phyloP scores from a whole-genome alignment of 495 filamentous ascomycete species.

The Darksidea phi region DNA sequence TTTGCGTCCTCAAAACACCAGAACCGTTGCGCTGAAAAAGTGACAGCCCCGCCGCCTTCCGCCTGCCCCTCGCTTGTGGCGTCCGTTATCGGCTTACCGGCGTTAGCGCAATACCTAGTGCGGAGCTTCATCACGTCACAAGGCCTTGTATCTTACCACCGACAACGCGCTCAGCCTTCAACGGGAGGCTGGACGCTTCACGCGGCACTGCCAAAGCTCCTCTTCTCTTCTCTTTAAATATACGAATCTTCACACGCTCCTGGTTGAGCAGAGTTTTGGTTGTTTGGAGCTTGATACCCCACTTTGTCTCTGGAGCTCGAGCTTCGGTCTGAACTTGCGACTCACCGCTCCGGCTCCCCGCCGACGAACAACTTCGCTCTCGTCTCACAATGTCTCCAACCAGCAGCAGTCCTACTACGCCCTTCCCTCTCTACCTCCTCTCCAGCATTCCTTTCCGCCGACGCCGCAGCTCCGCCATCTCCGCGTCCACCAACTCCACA shows the following conservation, averaged over 20 bases:
- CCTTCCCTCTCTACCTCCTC: slow-evolving; percentile 56
- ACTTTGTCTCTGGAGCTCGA: no score
- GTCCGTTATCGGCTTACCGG: slow-evolving; percentile 8
- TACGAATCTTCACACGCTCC: neutral
- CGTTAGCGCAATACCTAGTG: neutral
- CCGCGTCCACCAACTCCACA: slow-evolving; percentile 27
- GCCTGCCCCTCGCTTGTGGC: slow-evolving; percentile 5
- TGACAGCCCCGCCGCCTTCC: neutral
- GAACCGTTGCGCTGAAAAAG: neutral
- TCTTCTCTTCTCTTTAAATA: neutral
- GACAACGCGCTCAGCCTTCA: no score
- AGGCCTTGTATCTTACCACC: neutral
- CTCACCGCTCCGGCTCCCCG: no score
- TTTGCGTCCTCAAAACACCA: neutral
- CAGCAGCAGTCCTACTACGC: slow-evolving; percentile 31
- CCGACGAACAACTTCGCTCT: neutral
- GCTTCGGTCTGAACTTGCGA: no score
- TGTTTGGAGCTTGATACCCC: no score
- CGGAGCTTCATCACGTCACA: neutral
- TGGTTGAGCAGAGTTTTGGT: no score
- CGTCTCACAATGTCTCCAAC: slow-evolving; percentile 26
- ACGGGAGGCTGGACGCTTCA: no score
- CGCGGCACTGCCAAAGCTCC: neutral
- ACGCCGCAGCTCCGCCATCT: slow-evolving; percentile 41
- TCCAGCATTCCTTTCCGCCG: slow-evolving; percentile 53